These are phyloP conservation scores for Aspergillus affinis DNA, from an alignment of 495 filamentous ascomycete species.

Conservation along the genomic window DNA sequence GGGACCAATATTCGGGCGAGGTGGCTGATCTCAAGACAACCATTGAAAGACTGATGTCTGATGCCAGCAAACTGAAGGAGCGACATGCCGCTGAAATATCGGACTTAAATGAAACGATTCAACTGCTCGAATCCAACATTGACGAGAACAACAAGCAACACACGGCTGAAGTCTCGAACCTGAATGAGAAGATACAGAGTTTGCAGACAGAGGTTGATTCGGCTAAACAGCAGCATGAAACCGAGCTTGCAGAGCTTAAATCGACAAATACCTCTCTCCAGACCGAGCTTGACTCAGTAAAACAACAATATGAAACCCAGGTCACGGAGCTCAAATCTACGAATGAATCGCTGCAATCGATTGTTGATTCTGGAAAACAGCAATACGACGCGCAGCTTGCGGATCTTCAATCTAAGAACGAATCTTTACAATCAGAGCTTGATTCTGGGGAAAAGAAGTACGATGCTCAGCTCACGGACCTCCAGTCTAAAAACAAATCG, in stretches of 20 bases:
- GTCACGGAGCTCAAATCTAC: constrained; percentile 17
- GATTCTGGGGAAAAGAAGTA: constrained; percentile 25
- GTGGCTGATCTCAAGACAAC: constrained; percentile 56
- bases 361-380: constrained; percentile 11
- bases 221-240: constrained; percentile 10
- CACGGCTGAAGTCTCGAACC: constrained; percentile 16
- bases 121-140: constrained; percentile 52
- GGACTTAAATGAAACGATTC: constrained; percentile 55
- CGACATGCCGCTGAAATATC: constrained; percentile 57
- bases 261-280: constrained; percentile 32
- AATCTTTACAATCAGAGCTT: constrained; percentile 32
- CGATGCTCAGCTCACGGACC: constrained; percentile 16
- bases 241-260: constrained; percentile 14
- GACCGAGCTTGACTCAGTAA: constrained; percentile 53
- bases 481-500: constrained; percentile 36
- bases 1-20: constrained; percentile 54
- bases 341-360: constrained; percentile 46
- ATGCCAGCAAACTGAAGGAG: constrained; percentile 51
- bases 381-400: constrained; percentile 26
- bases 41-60: constrained; percentile 53
- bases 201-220: constrained; percentile 33
- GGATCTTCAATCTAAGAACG: constrained; percentile 52
- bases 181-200: constrained; percentile 37
- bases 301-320: constrained; percentile 35
- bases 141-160: constrained; percentile 52